Evolutionary conservation across 257 asterid species (phyloP).

Genomic region (Solanum sejunctum): DNA sequence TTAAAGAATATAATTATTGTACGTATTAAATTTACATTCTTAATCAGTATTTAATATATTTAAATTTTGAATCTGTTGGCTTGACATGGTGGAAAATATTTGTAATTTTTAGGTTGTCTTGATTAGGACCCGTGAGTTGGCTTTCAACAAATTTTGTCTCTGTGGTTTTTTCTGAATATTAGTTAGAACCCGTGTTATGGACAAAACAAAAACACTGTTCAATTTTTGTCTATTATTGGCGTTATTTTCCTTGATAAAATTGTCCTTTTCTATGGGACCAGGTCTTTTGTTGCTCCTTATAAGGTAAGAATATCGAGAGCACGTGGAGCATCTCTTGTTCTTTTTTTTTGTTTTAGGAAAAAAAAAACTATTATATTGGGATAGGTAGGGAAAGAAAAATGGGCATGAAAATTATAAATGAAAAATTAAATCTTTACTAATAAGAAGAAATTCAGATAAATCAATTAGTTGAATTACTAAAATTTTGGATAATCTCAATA

Average conservation of each 20-base stretch:
- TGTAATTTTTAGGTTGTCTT: background rate
- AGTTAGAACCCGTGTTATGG: background rate
- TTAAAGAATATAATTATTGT: too few relatives aligned
- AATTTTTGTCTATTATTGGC: background rate
- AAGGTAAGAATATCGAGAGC: background rate
- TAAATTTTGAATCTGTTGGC: background rate
- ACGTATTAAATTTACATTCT: background rate
- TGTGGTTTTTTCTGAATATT: background rate
- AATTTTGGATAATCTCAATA: fast-evolving
- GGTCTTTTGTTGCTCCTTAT: background rate
- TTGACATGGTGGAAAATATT: background rate
- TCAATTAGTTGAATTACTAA: background rate
- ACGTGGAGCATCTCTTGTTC: background rate
- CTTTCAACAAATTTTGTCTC: background rate
- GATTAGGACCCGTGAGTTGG: background rate
- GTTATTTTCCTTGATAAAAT: background rate
- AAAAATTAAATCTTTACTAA: fast-evolving
- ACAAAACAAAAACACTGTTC: background rate
- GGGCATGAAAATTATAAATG: fast-evolving
- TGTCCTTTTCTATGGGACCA: too few relatives aligned
- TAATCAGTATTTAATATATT: background rate
- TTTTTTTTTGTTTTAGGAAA: background rate
- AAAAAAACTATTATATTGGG: background rate
- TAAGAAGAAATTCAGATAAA: background rate
- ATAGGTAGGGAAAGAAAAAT: background rate